Base-by-base conservation (phyloP, 2,329 filamentous ascomycete species). In the Aspergillus fructus region DNA sequence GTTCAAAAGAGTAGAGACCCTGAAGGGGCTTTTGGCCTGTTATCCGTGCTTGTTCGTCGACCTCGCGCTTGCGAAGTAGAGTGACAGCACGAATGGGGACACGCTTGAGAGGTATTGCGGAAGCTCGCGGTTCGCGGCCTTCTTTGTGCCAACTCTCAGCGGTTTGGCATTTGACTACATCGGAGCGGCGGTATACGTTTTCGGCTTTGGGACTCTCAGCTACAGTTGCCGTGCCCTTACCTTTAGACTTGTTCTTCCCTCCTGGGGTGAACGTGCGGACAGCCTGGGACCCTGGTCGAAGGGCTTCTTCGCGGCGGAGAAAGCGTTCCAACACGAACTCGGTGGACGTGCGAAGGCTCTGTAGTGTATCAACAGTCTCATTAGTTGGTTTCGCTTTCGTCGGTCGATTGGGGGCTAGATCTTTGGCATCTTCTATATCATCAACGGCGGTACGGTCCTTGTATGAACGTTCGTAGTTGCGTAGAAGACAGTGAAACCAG, bases 141-240 rank as follows among this genome's bases (percentile, higher is more conserved):
- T 97, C 93, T 71, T 97, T 97, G 71, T 97, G 94, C 94, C 94
- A 99, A 1, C 91, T 96, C 71, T 99, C 94, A 1, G 90, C 89
- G 27, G 91, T 96, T 73, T 96, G 93, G 71, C 96, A 96, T 40
- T 84, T 81, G 2, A 93, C 85, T 0, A 97, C 86, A 63, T 97
- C 93, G 53, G 84, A 83, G 34, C 93, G 87, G 1, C 82, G 82
- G 69, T 86, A 97, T 0, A 97, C 91, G 1, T 90, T 87, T 70
- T 96, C 91, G 58, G 90, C 19, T 50, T 58, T 54, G 19, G 51
- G 30, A 23, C 33, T 39, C 11, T 45, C 30, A 19, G 46, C 34
- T 13, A 49, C 19, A 7, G 55, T 24, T 42, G 34, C 23, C 13
- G 39, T 85, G 5, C 19, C 42, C 19, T 39, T 48, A 30, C 33